Evolutionary conservation across 2,329 filamentous ascomycete genomes (phyloP), one percentile per base, ranked within the genome.

Genomic region (Colletotrichum euphorbiae): DNA sequence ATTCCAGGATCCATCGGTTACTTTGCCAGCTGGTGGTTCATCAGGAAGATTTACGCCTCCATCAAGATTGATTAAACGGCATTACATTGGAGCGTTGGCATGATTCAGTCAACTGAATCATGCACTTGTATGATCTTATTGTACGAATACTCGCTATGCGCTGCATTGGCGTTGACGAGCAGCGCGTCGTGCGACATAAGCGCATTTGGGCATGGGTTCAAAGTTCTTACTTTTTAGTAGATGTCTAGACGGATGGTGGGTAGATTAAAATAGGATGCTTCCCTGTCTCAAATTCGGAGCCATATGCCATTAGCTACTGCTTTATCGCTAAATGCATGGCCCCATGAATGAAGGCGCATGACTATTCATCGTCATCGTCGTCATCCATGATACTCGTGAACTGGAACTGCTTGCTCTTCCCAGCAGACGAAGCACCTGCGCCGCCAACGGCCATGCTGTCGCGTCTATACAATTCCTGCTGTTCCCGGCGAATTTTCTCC

Each of bases 11-110:
- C 95, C 0, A 98, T 99, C 77, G 96, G 96, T 62, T 98, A 96
- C 83, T 93, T 98, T 74, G 90, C 96, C 8, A 97, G 93, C 78
- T 98, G 94, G 93, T 87, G 91, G 77, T 99, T 99, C 77, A 91
- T 97, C 60, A 89, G 93, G 73, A 95, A 92, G 79, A 99, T 99
- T 70, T 99, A 99, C 79, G 84, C 89, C 24, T 98, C 94, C n/a
- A 97, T 99, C 83, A 99, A 99, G 85, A 94, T 99, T 72, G 96
- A 99, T 78, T 99, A 82, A 79, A 67, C 3, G 46, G 40, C 40
- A 24, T 52, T 12, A 13, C 12, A 40, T 46, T 45, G 15, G 50
- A 56, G 56, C 62, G 28, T 43, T 58, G 36, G 51, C 36, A 52
- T 52, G 51, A n/a, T n/a, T 31, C 50, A 56, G n/a, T n/a, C 51